Percentiles rank a stretch among this genome's conserved stretches.
Evolutionary conservation across 1,284 basidiomycete genomes (phyloP).

Genomic region (Fomitiporia mediterranea): DNA sequence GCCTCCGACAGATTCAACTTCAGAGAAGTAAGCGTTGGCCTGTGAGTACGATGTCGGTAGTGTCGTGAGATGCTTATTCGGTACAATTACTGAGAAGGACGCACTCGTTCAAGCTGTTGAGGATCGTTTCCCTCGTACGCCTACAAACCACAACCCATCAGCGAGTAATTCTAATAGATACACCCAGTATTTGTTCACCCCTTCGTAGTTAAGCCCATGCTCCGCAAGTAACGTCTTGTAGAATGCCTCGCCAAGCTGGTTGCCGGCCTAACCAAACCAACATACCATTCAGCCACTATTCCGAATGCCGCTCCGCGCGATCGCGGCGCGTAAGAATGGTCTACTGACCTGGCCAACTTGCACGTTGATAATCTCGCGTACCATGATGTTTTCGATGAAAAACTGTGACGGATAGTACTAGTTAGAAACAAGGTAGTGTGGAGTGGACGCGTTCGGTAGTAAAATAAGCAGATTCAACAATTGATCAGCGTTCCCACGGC

Average conservation of each 20-base stretch:
- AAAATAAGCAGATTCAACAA: not conserved
- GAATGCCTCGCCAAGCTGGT: slow-evolving; percentile 75
- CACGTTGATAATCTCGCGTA: slow-evolving; percentile 31
- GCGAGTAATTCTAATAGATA: not conserved
- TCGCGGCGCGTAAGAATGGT: not conserved
- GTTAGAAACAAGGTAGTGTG: not conserved
- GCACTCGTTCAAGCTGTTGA: slow-evolving; percentile 43
- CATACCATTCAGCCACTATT: slow-evolving; percentile 24
- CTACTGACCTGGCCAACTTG: slow-evolving; percentile 31
- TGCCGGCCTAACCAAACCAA: slow-evolving; percentile 46
- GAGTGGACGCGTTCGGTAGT: not conserved
- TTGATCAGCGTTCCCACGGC: not conserved
- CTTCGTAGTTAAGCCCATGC: slow-evolving; percentile 68
- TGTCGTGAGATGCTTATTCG: not conserved
- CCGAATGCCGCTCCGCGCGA: slow-evolving; percentile 20
- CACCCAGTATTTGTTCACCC: slow-evolving; percentile 45
- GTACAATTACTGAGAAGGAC: slow-evolving; percentile 10
- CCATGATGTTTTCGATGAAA: slow-evolving; percentile 20
- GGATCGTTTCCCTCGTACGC: slow-evolving; percentile 46
- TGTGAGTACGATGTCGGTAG: slow-evolving; percentile 27
- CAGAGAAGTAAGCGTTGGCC: slow-evolving; percentile 73
- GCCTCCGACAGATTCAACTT: slow-evolving; percentile 42
- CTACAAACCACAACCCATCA: slow-evolving; percentile 28
- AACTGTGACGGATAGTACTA: not conserved
- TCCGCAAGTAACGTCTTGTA: slow-evolving; percentile 78